Evolutionary conservation across 306 rosid species (phyloP), one percentile per base, ranked within the genome.

Genomic region (Trifolium dubium): DNA sequence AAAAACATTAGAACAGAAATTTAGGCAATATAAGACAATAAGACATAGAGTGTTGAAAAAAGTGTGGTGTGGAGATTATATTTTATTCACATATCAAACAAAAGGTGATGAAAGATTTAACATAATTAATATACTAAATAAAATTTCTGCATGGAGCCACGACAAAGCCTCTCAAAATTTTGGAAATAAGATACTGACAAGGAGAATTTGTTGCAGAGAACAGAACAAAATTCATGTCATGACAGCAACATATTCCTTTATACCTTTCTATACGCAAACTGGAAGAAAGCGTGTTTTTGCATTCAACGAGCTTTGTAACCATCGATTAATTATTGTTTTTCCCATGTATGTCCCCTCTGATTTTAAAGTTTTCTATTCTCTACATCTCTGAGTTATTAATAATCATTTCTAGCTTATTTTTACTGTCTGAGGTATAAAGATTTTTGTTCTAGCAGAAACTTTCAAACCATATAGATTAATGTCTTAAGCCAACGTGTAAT

Each of bases 161-260:
- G 5, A 47, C 46, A n/a, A 64, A 65, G 78, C 60, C 35, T 43
- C 13, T 69, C 3, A 10, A 51, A 34, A 39, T 8, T 8, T 12
- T 5, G 43, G 19, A 66, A 37, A 30, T 46, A 64, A 53, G 72
- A 76, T 53, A 30, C 8, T 68, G 80, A 60, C 84, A 76, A 68
- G 74, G 68, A 69, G 64, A 30, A 69, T 49, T 31, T 40, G 71
- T 19, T 32, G 66, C 3, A 6, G 49, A 62, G 72, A 67, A 32
- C 56, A 67, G 47, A 66, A 81, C 80, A 79, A 67, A 75, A 68
- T 55, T 62, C 66, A 63, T 62, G 59, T 35, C 76, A 51, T 41
- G 67, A 65, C 50, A 72, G 49, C 7, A 12, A 6, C 55, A 13
- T 34, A 44, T 54, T 53, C 31, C 39, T 65, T 68, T 19, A 31